phyloP scores from a whole-genome alignment of 2,329 filamentous ascomycete genomes.

The Beauveria pseudobassiana region DNA sequence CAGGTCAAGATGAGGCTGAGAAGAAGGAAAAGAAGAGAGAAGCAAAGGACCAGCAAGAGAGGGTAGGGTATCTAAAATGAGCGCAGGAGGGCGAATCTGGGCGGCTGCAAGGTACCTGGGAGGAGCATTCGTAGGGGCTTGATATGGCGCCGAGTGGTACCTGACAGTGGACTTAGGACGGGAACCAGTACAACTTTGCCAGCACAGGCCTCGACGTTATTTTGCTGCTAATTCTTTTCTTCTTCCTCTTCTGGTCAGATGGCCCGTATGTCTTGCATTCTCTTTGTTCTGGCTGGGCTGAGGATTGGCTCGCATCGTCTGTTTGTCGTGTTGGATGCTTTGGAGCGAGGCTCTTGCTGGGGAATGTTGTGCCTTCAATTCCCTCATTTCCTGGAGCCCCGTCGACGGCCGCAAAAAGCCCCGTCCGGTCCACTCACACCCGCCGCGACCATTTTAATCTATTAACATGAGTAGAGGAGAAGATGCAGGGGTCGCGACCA shows the following conservation, averaged over 20 bases:
- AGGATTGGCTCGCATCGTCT: not conserved
- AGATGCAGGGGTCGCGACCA: not conserved
- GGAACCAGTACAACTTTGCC: too few relatives aligned
- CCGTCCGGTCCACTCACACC: not conserved
- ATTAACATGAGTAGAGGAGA: not conserved
- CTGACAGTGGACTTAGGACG: too few relatives aligned
- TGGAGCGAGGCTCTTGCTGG: not conserved
- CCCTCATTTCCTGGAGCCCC: slow-evolving; percentile 5
- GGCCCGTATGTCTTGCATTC: not conserved
- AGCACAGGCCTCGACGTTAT: too few relatives aligned
- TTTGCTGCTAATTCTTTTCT: not conserved
- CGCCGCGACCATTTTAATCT: not conserved
- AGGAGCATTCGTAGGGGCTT: too few relatives aligned
- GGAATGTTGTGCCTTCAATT: not conserved
- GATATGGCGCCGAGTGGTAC: too few relatives aligned
- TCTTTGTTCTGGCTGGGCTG: not conserved
- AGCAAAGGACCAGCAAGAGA: not conserved
- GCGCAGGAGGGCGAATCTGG: not conserved
- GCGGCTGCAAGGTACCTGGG: too few relatives aligned
- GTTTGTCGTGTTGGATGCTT: not conserved
- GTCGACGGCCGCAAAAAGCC: not conserved
- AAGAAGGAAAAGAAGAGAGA: slow-evolving; percentile 7
- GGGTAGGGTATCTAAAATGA: not conserved
- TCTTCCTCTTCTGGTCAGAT: too few relatives aligned
- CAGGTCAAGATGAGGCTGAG: slow-evolving; percentile 11